These are phyloP conservation scores for Canavalia ensiformis DNA, from an alignment of 306 rosid genomes.

Conservation along the genomic window DNA sequence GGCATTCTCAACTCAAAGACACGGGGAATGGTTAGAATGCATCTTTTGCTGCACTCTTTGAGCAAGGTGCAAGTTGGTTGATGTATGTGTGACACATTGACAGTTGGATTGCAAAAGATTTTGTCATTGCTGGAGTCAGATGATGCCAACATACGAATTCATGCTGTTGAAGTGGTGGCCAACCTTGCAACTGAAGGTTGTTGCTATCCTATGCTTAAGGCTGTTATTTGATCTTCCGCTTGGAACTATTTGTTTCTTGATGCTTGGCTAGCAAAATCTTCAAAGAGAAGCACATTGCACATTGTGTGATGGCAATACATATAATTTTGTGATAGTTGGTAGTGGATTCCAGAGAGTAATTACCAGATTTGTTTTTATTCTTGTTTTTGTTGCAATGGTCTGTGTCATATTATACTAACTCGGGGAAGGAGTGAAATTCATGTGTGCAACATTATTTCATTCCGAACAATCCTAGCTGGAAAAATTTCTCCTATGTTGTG, in stretches of 20 bases:
- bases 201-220: constrained; percentile 17
- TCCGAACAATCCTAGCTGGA: background rate
- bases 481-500: background rate
- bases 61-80: constrained; percentile 62
- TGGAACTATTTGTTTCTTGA: constrained; percentile 19
- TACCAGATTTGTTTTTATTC: background rate
- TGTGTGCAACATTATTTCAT: constrained; percentile 10
- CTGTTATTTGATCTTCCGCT: constrained; percentile 13
- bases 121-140: constrained; percentile 83
- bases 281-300: background rate
- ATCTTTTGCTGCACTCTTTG: constrained; percentile 71
- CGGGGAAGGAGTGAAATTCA: background rate
- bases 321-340: background rate
- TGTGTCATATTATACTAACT: background rate
- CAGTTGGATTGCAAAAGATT: constrained; percentile 86
- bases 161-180: constrained; percentile 91
- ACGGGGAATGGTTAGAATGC: constrained; percentile 61
- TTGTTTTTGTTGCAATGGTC: background rate
- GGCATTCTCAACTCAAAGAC: constrained; percentile 63
- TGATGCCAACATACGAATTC: constrained; percentile 76
- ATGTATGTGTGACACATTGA: constrained; percentile 43
- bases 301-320: background rate
- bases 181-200: constrained; percentile 88
- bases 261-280: background rate
- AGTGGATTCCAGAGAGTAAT: background rate